These are phyloP conservation scores for Candida ovalis DNA, from an alignment of 805 yeast species.

Conservation along the genomic window DNA sequence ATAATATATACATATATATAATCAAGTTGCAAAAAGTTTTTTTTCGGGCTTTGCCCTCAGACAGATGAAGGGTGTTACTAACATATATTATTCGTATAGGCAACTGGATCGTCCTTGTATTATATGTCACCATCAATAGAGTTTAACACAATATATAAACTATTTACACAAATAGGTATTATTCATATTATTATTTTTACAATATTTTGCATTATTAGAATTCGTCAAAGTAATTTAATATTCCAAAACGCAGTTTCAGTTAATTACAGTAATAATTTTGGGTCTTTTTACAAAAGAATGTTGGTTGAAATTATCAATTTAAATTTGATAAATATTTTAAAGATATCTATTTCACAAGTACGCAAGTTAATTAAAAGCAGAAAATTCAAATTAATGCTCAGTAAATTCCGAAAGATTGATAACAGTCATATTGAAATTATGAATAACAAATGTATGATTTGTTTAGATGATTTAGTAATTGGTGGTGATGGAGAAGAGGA, in stretches of 20 bases:
- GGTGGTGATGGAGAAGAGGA: not conserved
- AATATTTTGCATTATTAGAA: constrained; percentile 8
- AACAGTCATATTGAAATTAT: constrained; percentile 6
- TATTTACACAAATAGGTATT: constrained; percentile 10
- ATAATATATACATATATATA: not conserved
- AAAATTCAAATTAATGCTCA: constrained; percentile 11
- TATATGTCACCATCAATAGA: constrained; percentile 16
- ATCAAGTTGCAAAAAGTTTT: no score
- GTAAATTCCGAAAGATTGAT: constrained; percentile 8
- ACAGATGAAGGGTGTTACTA: no score
- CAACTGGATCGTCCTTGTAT: constrained; percentile 17
- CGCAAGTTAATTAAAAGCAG: constrained; percentile 14
- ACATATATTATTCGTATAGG: not conserved
- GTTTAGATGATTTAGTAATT: constrained; percentile 12
- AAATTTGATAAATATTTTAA: constrained; percentile 8
- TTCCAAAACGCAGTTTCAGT: not conserved
- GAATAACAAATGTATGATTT: constrained; percentile 16
- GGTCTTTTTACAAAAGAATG: constrained; percentile 1
- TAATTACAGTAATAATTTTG: not conserved
- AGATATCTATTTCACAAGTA: constrained; percentile 9
- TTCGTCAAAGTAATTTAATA: not conserved
- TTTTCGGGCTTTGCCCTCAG: not conserved
- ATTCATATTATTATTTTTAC: constrained; percentile 9
- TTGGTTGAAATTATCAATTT: constrained; percentile 5
- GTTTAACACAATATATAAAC: constrained; percentile 4